phyloP scores from a whole-genome alignment of 2,329 filamentous ascomycete genomes.

The Penicillium digitatum region DNA sequence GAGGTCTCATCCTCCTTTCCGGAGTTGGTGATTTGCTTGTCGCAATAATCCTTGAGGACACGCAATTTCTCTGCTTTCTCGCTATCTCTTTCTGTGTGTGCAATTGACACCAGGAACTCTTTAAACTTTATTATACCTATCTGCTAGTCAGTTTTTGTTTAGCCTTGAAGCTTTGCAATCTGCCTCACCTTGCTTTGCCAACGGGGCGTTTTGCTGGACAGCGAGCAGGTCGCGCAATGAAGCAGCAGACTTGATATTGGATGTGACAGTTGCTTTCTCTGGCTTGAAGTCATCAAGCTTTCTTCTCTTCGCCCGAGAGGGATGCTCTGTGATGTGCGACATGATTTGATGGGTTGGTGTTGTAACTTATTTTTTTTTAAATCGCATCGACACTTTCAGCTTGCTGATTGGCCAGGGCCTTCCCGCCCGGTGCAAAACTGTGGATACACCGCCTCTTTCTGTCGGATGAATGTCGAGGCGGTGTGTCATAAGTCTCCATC shows the following conservation, averaged over 20 bases:
- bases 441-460: constrained; percentile 1
- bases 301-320: constrained; percentile 38
- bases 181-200: constrained; percentile 63
- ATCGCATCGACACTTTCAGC: constrained; percentile 20
- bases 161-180: constrained; percentile 16
- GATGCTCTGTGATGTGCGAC: constrained; percentile 34
- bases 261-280: constrained; percentile 11
- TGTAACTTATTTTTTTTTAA: constrained; percentile 20
- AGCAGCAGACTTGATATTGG: constrained; percentile 48
- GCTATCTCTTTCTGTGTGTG: constrained; percentile 32
- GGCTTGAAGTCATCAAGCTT: constrained; percentile 31
- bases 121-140: constrained; percentile 45
- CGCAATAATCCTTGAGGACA: constrained; percentile 47
- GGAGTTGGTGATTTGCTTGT: constrained; percentile 51
- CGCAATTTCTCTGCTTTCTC: constrained; percentile 40
- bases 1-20: constrained; percentile 53
- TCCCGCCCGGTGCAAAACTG: constrained; percentile 6
- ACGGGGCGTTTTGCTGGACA: constrained; percentile 64
- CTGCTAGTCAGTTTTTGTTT: not conserved
- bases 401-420: constrained; percentile 15
- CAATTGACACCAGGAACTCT: constrained; percentile 42
- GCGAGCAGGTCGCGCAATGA: constrained; percentile 66
- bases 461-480: not conserved
- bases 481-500: not conserved
- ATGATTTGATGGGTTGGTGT: constrained; percentile 26